Evolutionary conservation across 345 rosid genomes (phyloP).

Genomic region (Luvunga scandens): DNA sequence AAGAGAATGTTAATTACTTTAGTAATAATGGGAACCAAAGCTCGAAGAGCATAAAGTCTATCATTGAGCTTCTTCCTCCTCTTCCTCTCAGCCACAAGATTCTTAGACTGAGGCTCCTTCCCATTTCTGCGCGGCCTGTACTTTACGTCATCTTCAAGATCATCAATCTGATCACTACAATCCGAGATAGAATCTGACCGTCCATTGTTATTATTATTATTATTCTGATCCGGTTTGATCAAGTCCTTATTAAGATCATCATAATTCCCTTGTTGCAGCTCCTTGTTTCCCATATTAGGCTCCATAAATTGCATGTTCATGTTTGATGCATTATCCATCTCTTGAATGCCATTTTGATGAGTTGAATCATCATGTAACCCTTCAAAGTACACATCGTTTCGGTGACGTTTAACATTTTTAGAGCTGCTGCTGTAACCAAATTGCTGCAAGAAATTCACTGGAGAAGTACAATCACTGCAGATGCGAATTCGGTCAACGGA

Average conservation of each 20-base stretch:
- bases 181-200: conserved; percentile 63
- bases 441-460: conserved; percentile 47
- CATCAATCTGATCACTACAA: conserved; percentile 77
- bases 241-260: neutral
- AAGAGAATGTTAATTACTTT: conserved; percentile 37
- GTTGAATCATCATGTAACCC: conserved; percentile 16
- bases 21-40: conserved; percentile 80
- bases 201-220: conserved; percentile 24
- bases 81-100: conserved; percentile 82
- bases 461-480: conserved; percentile 17
- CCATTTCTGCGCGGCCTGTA: conserved; percentile 35
- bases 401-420: conserved; percentile 22
- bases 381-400: conserved; percentile 31
- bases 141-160: conserved; percentile 52
- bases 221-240: conserved; percentile 25
- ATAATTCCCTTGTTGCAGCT: conserved; percentile 32
- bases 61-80: conserved; percentile 94
- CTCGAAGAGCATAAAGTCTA: conserved; percentile 72
- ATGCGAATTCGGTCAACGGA: conserved; percentile 37
- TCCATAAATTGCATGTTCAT: conserved; percentile 37
- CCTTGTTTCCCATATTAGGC: conserved; percentile 27
- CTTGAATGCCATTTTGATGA: conserved; percentile 29
- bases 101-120: conserved; percentile 63
- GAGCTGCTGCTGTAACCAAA: conserved; percentile 25
- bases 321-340: conserved; percentile 20